Evolutionary conservation across 1,139 yeast species (phyloP), one percentile per base, ranked within the genome.

Genomic region (Kurtzmaniella quercitrusa): DNA sequence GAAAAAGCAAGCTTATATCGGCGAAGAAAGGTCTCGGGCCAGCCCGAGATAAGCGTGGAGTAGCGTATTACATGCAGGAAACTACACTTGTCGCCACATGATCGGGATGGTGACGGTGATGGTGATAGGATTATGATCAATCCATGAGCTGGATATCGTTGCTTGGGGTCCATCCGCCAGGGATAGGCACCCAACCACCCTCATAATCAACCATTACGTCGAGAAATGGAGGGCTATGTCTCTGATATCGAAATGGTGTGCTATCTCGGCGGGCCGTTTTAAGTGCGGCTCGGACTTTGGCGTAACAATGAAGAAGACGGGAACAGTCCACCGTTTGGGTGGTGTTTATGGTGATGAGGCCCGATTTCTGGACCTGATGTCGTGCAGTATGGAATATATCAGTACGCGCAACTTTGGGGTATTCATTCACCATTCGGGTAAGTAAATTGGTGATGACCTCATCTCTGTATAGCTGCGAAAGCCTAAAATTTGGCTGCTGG

Each of bases 381-480:
- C 73, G 50, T 9, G 66, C 54, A 8, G 53, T 46, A 44, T 70
- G 74, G 46, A 73, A 71, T 2, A 63, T 39, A 14, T 54, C 45
- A 14, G 56, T 49, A 25, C 50, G 53, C 1, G 49, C 46, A 1
- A 52, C 52, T 3, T 42, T 23, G 2, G 60, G 48, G 14, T 58
- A 46, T 19, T 54, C 52, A 1, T 58, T 45, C 1, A 48, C 41
- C 0, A 64, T 56, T 15, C 62, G 50, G 16, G 52, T 48, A 21
- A 56, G 56, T 16, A 73, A 49, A n/a, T 63, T 46, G 4, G 56
- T 50, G 1, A 74, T 54, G 1, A 43, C 40, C 1, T 45, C 40
- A 38, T 67, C 59, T 10, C 59, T 44, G 44, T 57, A 69, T 1
- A 67, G 50, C 8, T 65, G 56, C 2, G 50, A 46, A 4, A 70